Conservation (phyloP, 192 early-diverging fungal genomes). For the Entomortierella chlamydospora region DNA sequence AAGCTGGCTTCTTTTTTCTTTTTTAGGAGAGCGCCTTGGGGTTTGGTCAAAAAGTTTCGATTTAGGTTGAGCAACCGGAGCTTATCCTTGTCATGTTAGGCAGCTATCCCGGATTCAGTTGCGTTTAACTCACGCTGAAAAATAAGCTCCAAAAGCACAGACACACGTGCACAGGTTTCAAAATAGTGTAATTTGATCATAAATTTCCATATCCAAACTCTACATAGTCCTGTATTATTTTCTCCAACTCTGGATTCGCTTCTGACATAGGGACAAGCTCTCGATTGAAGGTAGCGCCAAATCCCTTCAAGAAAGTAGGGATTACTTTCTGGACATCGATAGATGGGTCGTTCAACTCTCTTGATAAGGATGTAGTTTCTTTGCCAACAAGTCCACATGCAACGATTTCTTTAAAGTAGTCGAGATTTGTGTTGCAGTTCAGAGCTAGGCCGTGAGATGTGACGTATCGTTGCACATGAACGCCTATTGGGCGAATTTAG, state of each 20-base stretch:
- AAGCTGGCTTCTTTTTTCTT: too few species aligned
- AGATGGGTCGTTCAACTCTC: conserved; percentile 51
- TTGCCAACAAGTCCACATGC: conserved; percentile 89
- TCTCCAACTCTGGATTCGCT: conserved; percentile 38
- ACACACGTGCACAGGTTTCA: too few species aligned
- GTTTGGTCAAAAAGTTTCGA: too few species aligned
- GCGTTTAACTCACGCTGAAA: too few species aligned
- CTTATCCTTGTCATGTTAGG: too few species aligned
- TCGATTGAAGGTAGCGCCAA: conserved; percentile 62
- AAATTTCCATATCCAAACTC: conserved; percentile 5
- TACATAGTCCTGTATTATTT: conserved; percentile 13
- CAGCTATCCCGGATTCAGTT: too few species aligned
- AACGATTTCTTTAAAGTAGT: conserved; percentile 90
- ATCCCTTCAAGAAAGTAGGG: conserved; percentile 60
- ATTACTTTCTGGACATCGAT: conserved; percentile 61
- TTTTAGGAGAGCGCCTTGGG: too few species aligned
- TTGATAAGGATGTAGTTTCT: conserved; percentile 77
- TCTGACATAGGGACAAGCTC: conserved; percentile 55
- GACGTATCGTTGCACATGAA: conserved; percentile 88
- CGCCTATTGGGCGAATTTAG: conserved; percentile 67
- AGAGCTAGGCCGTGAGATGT: conserved; percentile 95
- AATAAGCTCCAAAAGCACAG: too few species aligned
- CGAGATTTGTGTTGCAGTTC: conserved; percentile 91
- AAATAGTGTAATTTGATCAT: too few species aligned
- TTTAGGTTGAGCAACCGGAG: too few species aligned